phyloP scores from a whole-genome alignment of 2,329 filamentous ascomycete genomes.

The Sporothrix inflata region DNA sequence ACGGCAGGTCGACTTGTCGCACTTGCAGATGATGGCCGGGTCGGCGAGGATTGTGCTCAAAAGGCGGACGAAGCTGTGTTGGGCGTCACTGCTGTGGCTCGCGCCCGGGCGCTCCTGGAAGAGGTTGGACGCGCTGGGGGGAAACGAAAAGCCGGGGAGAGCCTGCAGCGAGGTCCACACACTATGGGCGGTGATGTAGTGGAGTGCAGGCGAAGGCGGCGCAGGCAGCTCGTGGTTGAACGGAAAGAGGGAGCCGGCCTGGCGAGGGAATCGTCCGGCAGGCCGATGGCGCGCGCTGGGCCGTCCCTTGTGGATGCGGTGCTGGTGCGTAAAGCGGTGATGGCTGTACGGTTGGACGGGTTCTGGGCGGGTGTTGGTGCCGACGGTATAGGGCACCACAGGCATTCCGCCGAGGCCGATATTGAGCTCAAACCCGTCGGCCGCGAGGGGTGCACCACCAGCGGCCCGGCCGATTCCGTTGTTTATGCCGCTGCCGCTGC shows the following conservation, averaged over 20 bases:
- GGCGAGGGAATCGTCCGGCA: not conserved
- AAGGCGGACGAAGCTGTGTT: not conserved
- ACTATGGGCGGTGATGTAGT: not conserved
- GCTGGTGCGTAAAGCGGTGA: not conserved
- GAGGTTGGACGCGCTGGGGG: too few relatives aligned
- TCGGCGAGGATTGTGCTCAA: not conserved
- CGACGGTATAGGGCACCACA: not conserved
- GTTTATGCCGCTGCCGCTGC: not conserved
- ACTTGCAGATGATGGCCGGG: constrained; percentile 10
- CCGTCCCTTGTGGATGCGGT: not conserved
- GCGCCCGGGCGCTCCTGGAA: not conserved
- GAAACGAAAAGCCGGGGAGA: not conserved
- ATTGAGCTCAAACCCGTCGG: not conserved
- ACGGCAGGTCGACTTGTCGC: constrained; percentile 16
- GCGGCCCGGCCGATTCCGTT: not conserved
- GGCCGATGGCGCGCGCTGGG: not conserved
- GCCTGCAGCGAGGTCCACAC: not conserved
- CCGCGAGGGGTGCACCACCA: not conserved
- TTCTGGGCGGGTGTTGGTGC: not conserved
- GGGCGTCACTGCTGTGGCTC: not conserved
- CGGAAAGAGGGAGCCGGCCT: not conserved
- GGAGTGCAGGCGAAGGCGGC: not conserved
- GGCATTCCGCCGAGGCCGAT: not conserved
- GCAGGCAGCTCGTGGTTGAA: not conserved
- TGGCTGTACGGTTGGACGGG: not conserved